Percentiles rank a stretch among this genome's conserved stretches.
These are phyloP conservation scores for Orbilia blumenaviensis DNA, from an alignment of 2,329 filamentous ascomycete genomes.

Conservation along the genomic window DNA sequence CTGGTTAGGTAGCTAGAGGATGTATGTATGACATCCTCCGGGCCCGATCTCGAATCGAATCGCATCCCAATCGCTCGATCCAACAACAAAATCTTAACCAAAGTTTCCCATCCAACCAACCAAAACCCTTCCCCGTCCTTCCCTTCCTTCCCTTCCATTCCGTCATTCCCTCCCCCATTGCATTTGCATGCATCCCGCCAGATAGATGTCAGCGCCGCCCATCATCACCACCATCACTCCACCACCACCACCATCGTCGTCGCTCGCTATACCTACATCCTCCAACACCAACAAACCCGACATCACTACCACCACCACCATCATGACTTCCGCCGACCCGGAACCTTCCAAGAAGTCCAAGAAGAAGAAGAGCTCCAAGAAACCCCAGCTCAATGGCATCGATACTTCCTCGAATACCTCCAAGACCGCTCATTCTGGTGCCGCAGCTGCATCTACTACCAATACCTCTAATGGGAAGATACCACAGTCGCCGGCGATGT, in stretches of 20 bases:
- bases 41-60: too few species aligned
- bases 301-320: too few species aligned
- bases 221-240: not conserved
- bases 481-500: constrained; percentile 50
- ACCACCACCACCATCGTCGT: constrained; percentile 15
- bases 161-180: too few species aligned
- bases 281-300: not conserved
- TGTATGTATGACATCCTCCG: too few species aligned
- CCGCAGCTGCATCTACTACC: constrained; percentile 15
- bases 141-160: not conserved
- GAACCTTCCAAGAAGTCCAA: constrained; percentile 28
- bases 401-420: constrained; percentile 33
- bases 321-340: constrained; percentile 35
- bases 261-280: constrained; percentile 17
- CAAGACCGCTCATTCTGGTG: not conserved
- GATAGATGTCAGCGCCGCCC: constrained; percentile 5
- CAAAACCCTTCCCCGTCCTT: not conserved
- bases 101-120: not conserved
- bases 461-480: constrained; percentile 45
- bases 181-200: too few species aligned
- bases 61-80: too few species aligned
- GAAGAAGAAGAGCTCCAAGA: constrained; percentile 37
- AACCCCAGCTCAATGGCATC: constrained; percentile 52
- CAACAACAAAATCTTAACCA: too few species aligned
- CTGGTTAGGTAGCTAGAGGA: too few species aligned